A percentile compares a stretch with the other conserved stretches of the same genome.
These are phyloP conservation scores for Macrolepiota dolichaula DNA, from an alignment of 768 basidiomycete genomes.

Conservation along the genomic window DNA sequence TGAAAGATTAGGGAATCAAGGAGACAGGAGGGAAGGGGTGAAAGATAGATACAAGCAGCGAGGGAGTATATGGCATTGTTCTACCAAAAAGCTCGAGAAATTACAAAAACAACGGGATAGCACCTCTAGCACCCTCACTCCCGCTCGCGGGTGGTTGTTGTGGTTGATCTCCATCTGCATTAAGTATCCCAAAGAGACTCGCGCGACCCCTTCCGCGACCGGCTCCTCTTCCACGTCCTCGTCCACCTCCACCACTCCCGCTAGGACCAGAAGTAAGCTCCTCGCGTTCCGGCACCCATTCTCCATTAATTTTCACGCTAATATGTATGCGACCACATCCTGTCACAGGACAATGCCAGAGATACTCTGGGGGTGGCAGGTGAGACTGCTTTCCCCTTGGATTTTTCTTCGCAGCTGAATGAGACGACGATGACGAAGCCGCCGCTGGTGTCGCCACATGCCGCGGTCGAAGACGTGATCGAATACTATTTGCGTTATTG, in stretches of 20 bases:
- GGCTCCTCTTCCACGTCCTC: constrained; percentile 23
- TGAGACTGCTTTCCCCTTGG: constrained; percentile 16
- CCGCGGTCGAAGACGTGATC: constrained; percentile 57
- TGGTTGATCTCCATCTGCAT: constrained; percentile 9
- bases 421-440: constrained; percentile 11
- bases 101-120: constrained; percentile 42
- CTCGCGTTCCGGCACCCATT: constrained; percentile 57
- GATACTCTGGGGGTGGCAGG: constrained; percentile 27
- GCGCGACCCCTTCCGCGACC: background rate
- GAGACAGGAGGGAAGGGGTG: background rate
- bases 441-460: constrained; percentile 15
- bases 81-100: background rate
- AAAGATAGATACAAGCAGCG: background rate
- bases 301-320: constrained; percentile 55
- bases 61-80: background rate
- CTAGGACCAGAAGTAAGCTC: background rate
- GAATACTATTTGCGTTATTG: constrained; percentile 35
- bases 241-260: constrained; percentile 5
- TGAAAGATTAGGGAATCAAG: background rate
- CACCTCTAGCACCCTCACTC: constrained; percentile 27
- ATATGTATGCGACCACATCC: constrained; percentile 52
- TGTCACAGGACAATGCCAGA: constrained; percentile 65
- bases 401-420: background rate
- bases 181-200: background rate
- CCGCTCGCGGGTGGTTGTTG: background rate